Conservation (phyloP, 768 basidiomycete genomes). For the Russula vinacea region DNA sequence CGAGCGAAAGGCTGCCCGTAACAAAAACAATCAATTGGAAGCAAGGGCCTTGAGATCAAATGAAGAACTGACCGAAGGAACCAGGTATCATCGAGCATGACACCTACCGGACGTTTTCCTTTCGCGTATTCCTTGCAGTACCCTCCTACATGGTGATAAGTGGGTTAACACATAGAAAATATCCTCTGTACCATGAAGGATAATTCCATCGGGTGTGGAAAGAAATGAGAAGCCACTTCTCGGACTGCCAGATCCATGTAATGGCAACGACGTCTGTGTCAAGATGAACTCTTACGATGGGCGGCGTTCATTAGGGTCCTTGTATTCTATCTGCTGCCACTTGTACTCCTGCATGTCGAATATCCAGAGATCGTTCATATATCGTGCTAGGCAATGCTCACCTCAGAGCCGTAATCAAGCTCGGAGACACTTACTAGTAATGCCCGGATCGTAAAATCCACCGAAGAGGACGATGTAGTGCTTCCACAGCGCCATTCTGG, state of each 20-base stretch:
- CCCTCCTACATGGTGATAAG: slow-evolving; percentile 53
- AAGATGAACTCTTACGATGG: slow-evolving; percentile 60
- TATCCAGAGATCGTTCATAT: slow-evolving; percentile 80
- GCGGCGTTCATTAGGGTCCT: slow-evolving; percentile 55
- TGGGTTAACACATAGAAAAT: not conserved
- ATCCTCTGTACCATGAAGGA: slow-evolving; percentile 61
- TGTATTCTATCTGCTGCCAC: slow-evolving; percentile 77
- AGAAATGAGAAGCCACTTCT: slow-evolving; percentile 86
- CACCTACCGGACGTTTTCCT: slow-evolving; percentile 77
- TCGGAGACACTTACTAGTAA: slow-evolving; percentile 56
- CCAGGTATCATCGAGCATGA: slow-evolving; percentile 93
- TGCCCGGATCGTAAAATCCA: slow-evolving; percentile 85
- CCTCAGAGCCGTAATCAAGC: not conserved
- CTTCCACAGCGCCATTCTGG: slow-evolving; percentile 87
- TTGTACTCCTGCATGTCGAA: slow-evolving; percentile 85
- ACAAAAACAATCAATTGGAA: not conserved
- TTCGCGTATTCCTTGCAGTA: slow-evolving; percentile 89
- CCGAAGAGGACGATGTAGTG: slow-evolving; percentile 84
- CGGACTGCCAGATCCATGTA: slow-evolving; percentile 44
- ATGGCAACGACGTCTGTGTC: not conserved
- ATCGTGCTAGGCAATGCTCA: slow-evolving; percentile 52
- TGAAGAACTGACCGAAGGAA: slow-evolving; percentile 58
- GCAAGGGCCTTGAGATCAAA: not conserved
- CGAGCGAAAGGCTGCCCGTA: not conserved
- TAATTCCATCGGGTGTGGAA: slow-evolving; percentile 68